A percentile compares a stretch with the other conserved stretches of the same genome.
Evolutionary conservation across 345 rosid genomes (phyloP).

Genomic region (Gossypium thurberi): DNA sequence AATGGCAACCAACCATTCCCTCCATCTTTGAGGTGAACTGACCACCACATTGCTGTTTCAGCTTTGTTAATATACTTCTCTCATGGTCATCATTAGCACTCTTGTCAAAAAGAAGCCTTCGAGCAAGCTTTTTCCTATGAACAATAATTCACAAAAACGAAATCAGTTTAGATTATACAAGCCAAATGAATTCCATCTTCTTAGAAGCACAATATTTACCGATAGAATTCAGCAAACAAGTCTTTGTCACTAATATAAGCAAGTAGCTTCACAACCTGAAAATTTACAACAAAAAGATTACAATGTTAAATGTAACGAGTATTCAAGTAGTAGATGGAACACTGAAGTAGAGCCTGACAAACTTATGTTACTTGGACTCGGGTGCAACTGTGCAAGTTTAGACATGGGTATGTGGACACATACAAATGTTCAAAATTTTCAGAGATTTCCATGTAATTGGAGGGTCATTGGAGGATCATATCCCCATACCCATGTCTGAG

Average conservation of each 20-base stretch:
- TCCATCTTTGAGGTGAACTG: conserved; percentile 83
- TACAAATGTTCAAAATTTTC: neutral
- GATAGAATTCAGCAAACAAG: conserved; percentile 58
- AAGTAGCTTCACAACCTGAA: conserved; percentile 62
- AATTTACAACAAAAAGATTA: neutral
- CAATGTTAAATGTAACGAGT: neutral
- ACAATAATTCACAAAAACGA: neutral
- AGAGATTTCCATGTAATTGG: neutral
- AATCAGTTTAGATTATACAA: neutral
- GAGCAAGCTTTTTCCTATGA: conserved; percentile 61
- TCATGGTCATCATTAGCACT: conserved; percentile 72
- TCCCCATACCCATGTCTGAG: neutral
- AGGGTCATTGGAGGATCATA: neutral
- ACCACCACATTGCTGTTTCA: conserved; percentile 72
- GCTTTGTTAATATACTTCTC: conserved; percentile 58
- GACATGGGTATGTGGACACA: neutral
- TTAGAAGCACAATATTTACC: conserved; percentile 21
- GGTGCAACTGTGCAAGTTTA: neutral
- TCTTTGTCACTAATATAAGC: conserved; percentile 66
- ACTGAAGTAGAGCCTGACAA: neutral
- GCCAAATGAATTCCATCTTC: neutral
- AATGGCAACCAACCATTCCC: conserved; percentile 48
- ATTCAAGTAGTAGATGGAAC: neutral
- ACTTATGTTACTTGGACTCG: neutral
- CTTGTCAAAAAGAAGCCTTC: conserved; percentile 51